Evolutionary conservation across 371 early-diverging fungal species (phyloP).

Genomic region (Syncephalastrum sp.): DNA sequence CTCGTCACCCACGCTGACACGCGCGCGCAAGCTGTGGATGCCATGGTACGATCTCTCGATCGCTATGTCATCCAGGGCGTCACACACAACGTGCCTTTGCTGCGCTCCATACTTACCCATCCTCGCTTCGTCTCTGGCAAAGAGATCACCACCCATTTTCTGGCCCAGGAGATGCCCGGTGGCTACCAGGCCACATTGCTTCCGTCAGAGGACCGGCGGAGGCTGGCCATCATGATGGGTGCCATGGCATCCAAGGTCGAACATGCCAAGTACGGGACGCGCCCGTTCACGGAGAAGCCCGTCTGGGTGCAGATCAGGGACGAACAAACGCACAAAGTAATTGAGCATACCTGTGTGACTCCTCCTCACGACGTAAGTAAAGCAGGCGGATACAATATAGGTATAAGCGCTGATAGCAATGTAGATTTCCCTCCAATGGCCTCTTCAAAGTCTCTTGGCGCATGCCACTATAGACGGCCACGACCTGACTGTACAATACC

Average conservation of each 20-base stretch:
- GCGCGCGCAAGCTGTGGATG: constrained; percentile 72
- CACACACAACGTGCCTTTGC: constrained; percentile 92
- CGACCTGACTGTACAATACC: constrained; percentile 71
- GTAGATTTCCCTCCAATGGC: constrained; percentile 65
- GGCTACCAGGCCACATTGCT: constrained; percentile 83
- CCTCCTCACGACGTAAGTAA: constrained; percentile 10
- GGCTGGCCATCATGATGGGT: constrained; percentile 68
- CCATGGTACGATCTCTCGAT: constrained; percentile 85
- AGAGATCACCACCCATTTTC: constrained; percentile 81
- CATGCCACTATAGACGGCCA: constrained; percentile 47
- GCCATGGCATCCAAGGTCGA: constrained; percentile 73
- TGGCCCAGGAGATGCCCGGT: constrained; percentile 89
- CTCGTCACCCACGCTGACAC: constrained; percentile 83
- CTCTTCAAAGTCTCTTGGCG: constrained; percentile 72
- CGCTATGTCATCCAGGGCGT: constrained; percentile 91
- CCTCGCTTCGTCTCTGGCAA: constrained; percentile 76
- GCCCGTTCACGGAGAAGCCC: constrained; percentile 27
- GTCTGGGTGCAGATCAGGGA: constrained; percentile 59
- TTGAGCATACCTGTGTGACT: constrained; percentile 18
- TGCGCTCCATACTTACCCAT: constrained; percentile 85
- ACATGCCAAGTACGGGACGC: constrained; percentile 37
- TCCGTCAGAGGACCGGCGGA: constrained; percentile 35
- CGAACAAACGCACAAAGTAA: constrained; percentile 39
- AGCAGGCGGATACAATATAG: constrained; percentile 4
- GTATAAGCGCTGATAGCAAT: constrained; percentile 24